Evolutionary conservation across 1,284 basidiomycete species (phyloP).

Genomic region (Mrakiaceae sp.): DNA sequence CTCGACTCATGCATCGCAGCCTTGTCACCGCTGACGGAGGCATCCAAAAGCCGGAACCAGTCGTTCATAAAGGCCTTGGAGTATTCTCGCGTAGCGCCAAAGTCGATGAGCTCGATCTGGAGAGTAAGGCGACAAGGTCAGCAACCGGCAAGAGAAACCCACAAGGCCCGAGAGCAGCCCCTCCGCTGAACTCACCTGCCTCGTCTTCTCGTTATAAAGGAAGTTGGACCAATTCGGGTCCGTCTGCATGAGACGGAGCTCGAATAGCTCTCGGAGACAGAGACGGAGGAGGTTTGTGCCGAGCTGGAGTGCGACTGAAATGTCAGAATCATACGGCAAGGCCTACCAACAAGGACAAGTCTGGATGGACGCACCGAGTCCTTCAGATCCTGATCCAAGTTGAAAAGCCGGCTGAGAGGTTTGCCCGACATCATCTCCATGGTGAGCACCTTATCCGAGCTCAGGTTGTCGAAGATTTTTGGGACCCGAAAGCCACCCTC

Average conservation of each 20-base stretch:
- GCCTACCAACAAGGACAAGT: no score
- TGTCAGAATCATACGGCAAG: not conserved
- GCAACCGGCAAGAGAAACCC: not conserved
- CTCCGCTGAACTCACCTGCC: constrained; percentile 35
- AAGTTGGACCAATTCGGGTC: constrained; percentile 99
- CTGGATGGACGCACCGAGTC: constrained; percentile 47
- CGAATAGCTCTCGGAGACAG: constrained; percentile 81
- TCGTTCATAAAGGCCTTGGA: constrained; percentile 74
- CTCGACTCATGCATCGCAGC: constrained; percentile 64
- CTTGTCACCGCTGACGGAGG: constrained; percentile 61
- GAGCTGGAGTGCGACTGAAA: constrained; percentile 46
- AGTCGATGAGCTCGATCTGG: constrained; percentile 84
- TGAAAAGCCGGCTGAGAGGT: constrained; percentile 57
- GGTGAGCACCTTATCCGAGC: constrained; percentile 71
- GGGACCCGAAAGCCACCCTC: constrained; percentile 63
- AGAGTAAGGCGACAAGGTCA: not conserved
- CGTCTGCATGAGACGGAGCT: constrained; percentile 91
- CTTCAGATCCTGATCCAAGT: constrained; percentile 52
- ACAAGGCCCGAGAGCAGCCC: not conserved
- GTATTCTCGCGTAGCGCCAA: constrained; percentile 87
- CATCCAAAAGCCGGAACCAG: constrained; percentile 70
- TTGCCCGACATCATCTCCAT: constrained; percentile 78
- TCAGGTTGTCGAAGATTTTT: constrained; percentile 62
- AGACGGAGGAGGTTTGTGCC: constrained; percentile 70
- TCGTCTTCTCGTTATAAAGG: constrained; percentile 61